Evolutionary conservation across 1,139 yeast genomes (phyloP), one percentile per base, ranked within the genome.

Genomic region (Hanseniaspora gamundiae): DNA sequence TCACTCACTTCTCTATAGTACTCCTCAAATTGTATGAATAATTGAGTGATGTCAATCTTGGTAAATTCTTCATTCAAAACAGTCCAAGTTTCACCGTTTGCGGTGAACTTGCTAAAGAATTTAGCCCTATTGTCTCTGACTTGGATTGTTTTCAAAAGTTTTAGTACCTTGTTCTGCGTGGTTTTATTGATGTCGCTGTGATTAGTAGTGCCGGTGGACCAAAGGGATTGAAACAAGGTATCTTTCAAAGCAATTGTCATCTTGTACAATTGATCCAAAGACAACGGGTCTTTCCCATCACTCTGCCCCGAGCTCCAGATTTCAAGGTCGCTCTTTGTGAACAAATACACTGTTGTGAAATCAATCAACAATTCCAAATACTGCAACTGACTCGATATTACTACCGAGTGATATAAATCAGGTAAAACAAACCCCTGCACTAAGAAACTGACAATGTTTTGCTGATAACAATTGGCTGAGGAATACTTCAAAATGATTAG

Each of bases 301-400:
- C 17, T 30, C 14, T 30, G 75, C 45, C 61, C 53, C 10, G 59
- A 58, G 43, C 52, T 44, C 31, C 74, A 71, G 43, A 81, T 64
- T 54, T 82, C 94, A 20, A 67, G 62, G 56, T 86, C 95, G 48
- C 79, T 83, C 0, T 88, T 75, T 2, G 86, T 76, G 30, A 79
- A 72, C 21, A 80, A 58, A 61, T 76, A 68, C 50, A 76, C 75
- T 4, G 79, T 73, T 43, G 76, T 66, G 1, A 79, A 53, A 47
- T 78, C 80, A 43, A 77, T 64, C 30, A 73, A 62, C 2, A 71
- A 51, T 38, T 58, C 55, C 7, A 68, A 50, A 9, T 64, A 59
- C 28, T 50, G 48, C 49, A 60, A 4, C 21, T 33, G 54, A 49
- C 62, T 53, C 22, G 55, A 51, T 17, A 51, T 50, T 21, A 43